Evolutionary conservation across 1,284 basidiomycete species (phyloP), one percentile per base, ranked within the genome.

Genomic region (Flammula alnicola): DNA sequence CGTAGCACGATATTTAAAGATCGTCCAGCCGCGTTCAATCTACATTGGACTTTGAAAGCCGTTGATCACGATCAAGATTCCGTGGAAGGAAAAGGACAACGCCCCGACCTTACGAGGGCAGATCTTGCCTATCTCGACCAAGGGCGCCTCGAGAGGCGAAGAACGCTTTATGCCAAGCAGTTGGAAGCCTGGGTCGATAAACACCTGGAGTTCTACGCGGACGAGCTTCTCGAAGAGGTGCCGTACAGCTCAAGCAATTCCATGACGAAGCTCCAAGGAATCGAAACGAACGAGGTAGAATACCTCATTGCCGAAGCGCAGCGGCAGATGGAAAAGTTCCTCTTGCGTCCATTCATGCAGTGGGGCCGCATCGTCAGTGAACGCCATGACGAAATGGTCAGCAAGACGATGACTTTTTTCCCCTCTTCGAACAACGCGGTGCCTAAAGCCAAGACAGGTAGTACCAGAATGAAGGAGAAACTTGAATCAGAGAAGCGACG

Each of bases 181-280:
- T 16, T 39, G 23, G 37, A 26, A 25, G 27, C 12, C 17, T 39
- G 37, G 37, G 8, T 26, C 37, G 23, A 39, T 7, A 7, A 16
- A 1, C 27, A 26, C 11, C 6, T 39, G 10, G 23, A 26, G n/a
- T 22, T 9, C 6, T 39, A 16, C 10, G 37, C 14, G 27, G 17
- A 14, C 4, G 37, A 39, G 12, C 37, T 39, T 16, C 17, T 39
- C 14, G 37, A 39, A 19, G 10, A 19, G 8, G 19, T 39, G 2
- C 6, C 23, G 6, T 25, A 14, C n/a, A 26, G 5, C 14, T 16
- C 23, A 8, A 22, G 27, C n/a, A 39, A 39, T 8, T 25, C 10
- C 14, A 39, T 39, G 37, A 39, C 22, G 4, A 39, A 39, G 23
- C 37, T 25, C n/a, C 20, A 39, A 39, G 37, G 37, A 14, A 39